Conservation (phyloP, 305 asterid genomes). For the Solanum chacoense region DNA sequence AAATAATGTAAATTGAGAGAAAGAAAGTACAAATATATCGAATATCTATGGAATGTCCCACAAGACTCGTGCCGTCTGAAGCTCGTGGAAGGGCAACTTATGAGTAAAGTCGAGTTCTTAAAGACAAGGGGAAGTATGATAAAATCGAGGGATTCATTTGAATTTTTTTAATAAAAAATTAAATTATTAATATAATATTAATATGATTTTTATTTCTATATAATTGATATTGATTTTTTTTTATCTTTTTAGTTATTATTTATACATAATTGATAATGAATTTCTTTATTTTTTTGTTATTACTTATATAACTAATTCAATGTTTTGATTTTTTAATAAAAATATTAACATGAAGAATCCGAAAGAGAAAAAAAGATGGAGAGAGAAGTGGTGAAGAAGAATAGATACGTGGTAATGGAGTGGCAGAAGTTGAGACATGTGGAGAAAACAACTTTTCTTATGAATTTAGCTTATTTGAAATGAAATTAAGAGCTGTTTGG, state of each 20-base stretch:
- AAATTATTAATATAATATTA: no score
- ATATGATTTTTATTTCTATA: no score
- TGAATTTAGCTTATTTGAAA: background rate
- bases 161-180: no score
- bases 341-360: background rate
- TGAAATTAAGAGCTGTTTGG: background rate
- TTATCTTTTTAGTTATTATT: no score
- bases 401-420: background rate
- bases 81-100: background rate
- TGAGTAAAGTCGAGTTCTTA: background rate
- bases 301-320: background rate
- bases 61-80: background rate
- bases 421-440: background rate
- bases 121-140: background rate
- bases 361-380: background rate
- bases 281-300: no score
- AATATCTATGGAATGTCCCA: background rate
- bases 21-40: background rate
- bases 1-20: no score
- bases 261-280: no score
- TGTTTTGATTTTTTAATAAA: background rate
- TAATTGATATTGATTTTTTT: no score
- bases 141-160: background rate
- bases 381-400: background rate
- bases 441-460: background rate